Evolutionary conservation across 208 protist species (phyloP).

Genomic region (Crithidia bombi): DNA sequence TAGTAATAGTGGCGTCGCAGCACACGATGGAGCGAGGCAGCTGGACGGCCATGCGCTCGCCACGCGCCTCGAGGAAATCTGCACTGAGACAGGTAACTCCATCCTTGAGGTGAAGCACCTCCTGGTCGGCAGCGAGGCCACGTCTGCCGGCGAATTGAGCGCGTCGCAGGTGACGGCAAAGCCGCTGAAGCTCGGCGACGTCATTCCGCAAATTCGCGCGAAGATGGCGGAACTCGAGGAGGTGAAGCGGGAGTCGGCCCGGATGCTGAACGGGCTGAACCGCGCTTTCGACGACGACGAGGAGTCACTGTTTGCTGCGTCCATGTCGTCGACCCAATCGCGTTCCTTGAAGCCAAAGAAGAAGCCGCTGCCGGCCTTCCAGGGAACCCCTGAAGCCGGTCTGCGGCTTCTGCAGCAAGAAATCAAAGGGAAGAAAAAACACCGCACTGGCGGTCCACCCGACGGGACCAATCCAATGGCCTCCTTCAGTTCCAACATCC

Average conservation of each 20-base stretch:
- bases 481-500: slow-evolving; percentile 21
- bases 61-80: slow-evolving; percentile 35
- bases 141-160: not conserved
- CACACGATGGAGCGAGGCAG: too few relatives aligned
- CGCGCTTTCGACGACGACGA: slow-evolving; percentile 45
- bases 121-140: slow-evolving; percentile 25
- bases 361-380: slow-evolving; percentile 48
- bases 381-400: slow-evolving; percentile 21
- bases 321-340: slow-evolving; percentile 23
- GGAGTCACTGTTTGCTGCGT: slow-evolving; percentile 17
- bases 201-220: slow-evolving; percentile 36
- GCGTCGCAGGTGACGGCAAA: not conserved
- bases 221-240: slow-evolving; percentile 52
- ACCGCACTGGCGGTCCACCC: slow-evolving; percentile 21
- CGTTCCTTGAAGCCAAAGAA: slow-evolving; percentile 55
- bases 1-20: not conserved
- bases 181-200: slow-evolving; percentile 31
- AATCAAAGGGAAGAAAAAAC: slow-evolving; percentile 18
- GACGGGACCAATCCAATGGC: not conserved
- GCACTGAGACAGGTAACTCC: slow-evolving; percentile 40
- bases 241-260: slow-evolving; percentile 45
- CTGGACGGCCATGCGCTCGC: slow-evolving; percentile 12
- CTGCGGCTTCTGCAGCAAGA: slow-evolving; percentile 36
- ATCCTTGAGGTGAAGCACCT: slow-evolving; percentile 44
- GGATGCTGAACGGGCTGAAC: slow-evolving; percentile 42